Evolutionary conservation across 768 basidiomycete species (phyloP).

Genomic region (Chlorophyllum brunneum): DNA sequence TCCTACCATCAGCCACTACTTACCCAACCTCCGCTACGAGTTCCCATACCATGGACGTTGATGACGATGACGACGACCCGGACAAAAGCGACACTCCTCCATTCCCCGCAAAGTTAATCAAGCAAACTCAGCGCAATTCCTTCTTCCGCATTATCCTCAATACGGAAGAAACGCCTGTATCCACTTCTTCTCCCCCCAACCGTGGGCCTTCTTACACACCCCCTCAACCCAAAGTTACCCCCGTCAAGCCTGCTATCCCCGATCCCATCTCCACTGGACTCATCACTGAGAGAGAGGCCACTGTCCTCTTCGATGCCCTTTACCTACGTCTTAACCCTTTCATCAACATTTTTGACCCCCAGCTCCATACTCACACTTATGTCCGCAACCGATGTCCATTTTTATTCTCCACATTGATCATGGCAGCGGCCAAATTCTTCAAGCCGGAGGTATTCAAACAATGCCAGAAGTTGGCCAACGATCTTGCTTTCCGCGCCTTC

Average conservation of each 20-base stretch:
- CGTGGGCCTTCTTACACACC: conserved; percentile 36
- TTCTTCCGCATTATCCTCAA: conserved; percentile 86
- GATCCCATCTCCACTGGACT: conserved; percentile 76
- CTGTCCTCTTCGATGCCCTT: conserved; percentile 71
- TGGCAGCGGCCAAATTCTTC: conserved; percentile 85
- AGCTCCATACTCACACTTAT: conserved; percentile 76
- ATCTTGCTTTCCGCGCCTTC: conserved; percentile 75
- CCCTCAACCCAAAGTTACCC: conserved; percentile 33
- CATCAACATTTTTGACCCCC: conserved; percentile 84
- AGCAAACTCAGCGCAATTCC: conserved; percentile 67
- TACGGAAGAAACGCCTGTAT: conserved; percentile 48
- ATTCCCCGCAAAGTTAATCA: conserved; percentile 73
- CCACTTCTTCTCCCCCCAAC: conserved; percentile 27
- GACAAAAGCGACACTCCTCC: conserved; percentile 61
- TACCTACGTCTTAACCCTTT: conserved; percentile 86
- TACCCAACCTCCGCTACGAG: conserved; percentile 33
- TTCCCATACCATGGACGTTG: conserved; percentile 48
- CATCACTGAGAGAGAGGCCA: conserved; percentile 65
- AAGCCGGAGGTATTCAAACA: conserved; percentile 61
- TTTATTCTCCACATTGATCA: conserved; percentile 80
- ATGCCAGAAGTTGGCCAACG: conserved; percentile 69
- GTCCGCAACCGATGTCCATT: conserved; percentile 79
- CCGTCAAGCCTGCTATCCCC: conserved; percentile 36
- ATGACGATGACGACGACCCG: conserved; percentile 64
- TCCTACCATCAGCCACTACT: conserved; percentile 24